Evolutionary conservation across 495 filamentous ascomycete species (phyloP), one percentile per base, ranked within the genome.

Genomic region (Lepidopterella palustris): DNA sequence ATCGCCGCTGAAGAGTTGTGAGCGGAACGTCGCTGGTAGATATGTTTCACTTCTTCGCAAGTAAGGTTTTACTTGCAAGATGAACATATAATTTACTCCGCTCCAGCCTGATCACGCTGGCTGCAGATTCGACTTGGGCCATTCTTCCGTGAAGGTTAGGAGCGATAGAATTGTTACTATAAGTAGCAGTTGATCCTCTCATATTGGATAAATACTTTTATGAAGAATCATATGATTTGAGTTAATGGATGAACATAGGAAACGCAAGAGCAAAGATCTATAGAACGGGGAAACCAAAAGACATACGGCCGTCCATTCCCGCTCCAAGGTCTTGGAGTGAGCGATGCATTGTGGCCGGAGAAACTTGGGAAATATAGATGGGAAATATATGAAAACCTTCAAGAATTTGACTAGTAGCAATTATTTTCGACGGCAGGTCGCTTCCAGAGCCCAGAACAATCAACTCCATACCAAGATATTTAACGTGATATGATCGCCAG

Each of bases 61-160:
- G 2, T 35, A 35, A 20, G 24, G 53, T 32, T 20, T 48, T 51
- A 63, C 77, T 66, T 64, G 79, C 77, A 81, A 80, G 47, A 77
- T 71, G 54, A 81, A 82, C 5, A 78, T 63, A 47, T 82, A 71
- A 58, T 80, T 79, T 60, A 80, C 66, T 24, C 72, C 60, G 45
- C 74, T 65, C 73, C 74, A 80, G 15, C 76, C 78, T 0, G 73
- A 73, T 75, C 80, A 82, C 35, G 55, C n/a, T 8, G 31, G 21
- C 18, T 50, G 10, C 18, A 10, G 3, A 18, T 18, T 42, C 15
- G 47, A 24, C 47, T 25, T 24, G 8, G 47, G 47, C 4, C 9
- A 15, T 27, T 18, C 47, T 50, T 50, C 47, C 25, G 47, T 27
- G 47, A 27, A 50, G 4, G 47, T 27, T 15, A 27, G 15, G 15